Evolutionary conservation across 805 yeast genomes (phyloP), one percentile per base, ranked within the genome.

Genomic region (Huiozyma naganishii): DNA sequence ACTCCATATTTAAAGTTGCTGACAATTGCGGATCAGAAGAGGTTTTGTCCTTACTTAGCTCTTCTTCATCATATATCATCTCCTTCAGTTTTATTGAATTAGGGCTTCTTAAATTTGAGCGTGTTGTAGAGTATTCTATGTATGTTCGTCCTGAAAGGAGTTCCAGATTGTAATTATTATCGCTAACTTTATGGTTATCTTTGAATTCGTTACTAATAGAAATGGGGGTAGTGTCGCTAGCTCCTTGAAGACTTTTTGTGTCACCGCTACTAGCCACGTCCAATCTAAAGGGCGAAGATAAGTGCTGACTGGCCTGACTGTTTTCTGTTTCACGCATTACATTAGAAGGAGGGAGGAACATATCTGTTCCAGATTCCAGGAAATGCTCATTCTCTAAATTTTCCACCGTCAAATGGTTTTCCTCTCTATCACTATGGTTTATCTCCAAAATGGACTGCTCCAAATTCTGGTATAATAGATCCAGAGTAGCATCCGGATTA

Each of bases 401-500:
- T 17, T 17, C 23, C 23, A 17, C 4, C 23, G 23, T 17, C 23
- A 17, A 17, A 17, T 3, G 23, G 23, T 17, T 17, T 17, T 17
- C 23, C 23, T 17, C 23, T 17, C 23, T 4, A 17, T 17, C 23
- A 32, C 4, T n/a, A 10, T 34, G 37, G 3, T 34, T 34, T 10
- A 36, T 40, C 17, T 41, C 44, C 7, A 41, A 9, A 36, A 41
- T 36, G 4, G 44, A 41, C 13, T 41, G 36, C 10, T 41, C 44
- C 5, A 41, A 27, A 27, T 53, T 42, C 52, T 42, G 29, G 23
- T 41, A 41, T 29, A 60, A 39, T 7, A 59, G 52, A 38, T 59
- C 57, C 45, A 60, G 54, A 5, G 61, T 53, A n/a, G 51, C 47
- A 8, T 46, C 48, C 28, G 44, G 29, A 13, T 17, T 17, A 17